Evolutionary conservation across 495 filamentous ascomycete genomes (phyloP).

Genomic region (Aspergillus kassunensis): DNA sequence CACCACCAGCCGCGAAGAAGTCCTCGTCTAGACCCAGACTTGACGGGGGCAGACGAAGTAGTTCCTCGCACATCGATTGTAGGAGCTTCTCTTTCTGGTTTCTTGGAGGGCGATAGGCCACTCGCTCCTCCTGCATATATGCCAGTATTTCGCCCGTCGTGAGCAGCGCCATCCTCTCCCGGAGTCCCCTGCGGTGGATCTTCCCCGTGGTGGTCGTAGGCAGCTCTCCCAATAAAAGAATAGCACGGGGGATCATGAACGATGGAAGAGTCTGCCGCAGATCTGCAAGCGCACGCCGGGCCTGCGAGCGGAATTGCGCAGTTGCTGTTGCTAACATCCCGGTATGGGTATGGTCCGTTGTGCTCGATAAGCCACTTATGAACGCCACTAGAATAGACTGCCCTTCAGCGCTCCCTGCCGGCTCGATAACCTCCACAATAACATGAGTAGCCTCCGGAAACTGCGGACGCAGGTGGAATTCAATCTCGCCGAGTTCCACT

Average conservation of each 20-base stretch:
- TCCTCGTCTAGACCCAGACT: background rate
- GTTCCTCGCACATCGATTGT: background rate
- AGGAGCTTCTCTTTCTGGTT: background rate
- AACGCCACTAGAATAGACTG: background rate
- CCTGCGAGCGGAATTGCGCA: background rate
- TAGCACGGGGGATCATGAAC: background rate
- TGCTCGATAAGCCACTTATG: background rate
- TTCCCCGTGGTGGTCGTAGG: background rate
- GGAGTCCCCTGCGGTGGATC: background rate
- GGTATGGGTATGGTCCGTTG: background rate
- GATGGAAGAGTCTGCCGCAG: background rate
- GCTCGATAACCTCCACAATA: background rate
- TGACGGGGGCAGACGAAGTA: background rate
- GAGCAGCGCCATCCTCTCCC: background rate
- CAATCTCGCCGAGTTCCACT: background rate
- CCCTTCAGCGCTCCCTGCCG: background rate
- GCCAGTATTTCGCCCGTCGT: background rate
- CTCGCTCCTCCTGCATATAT: background rate
- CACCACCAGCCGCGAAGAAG: background rate
- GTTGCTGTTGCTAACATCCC: background rate
- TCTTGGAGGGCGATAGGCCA: background rate
- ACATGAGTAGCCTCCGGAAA: background rate
- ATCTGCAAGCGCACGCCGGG: background rate
- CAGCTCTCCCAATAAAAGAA: background rate
- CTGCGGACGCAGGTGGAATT: background rate